Base-by-base conservation (phyloP, 306 rosid genomes). In the Parietaria judaica region DNA sequence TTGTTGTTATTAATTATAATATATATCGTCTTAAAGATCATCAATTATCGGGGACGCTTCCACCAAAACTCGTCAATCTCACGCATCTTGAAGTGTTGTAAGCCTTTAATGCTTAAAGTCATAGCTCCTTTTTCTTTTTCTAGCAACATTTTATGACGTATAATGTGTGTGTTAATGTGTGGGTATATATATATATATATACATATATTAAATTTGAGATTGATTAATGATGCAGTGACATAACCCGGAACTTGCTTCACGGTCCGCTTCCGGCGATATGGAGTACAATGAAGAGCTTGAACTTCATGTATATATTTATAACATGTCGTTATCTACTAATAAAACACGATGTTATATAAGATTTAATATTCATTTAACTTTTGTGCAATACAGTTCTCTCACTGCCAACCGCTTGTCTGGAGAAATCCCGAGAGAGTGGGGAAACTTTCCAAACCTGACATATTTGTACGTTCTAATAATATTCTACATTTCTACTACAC, bases 391-490 rank as follows among this genome's bases (percentile, higher is more conserved):
- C 75, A 70, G 79, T 45, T 65, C 72, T 60, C 61, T 70, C 16
- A 23, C 13, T 14, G 79, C 51, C 51, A 75, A 75, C 38, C 69
- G 56, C 23, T 43, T 75, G 44, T 65, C 69, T 0, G 75, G 79
- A 13, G 35, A 55, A 56, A 66, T 75, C 54, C 79, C 75, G 9
- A 75, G 34, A 62, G 75, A 55, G 37, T 70, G 72, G 72, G 75
- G 79, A 55, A 55, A 39, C 23, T 47, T 70, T 3, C 52, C 61
- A 5, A 65, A 41, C 70, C 79, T 75, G 16, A 47, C 56, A 6
- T 65, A 60, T 63, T 23, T 75, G 79, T 75, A 75, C 6, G 68
- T 35, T 15, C 45, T 8, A 41, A 41, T 41, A 41, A 5, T 5
- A 41, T 5, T 41, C 9, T 39, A 7, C 44, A 4, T 39, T 39